Evolutionary conservation across 2,329 filamentous ascomycete species (phyloP).

Genomic region (Dactylellina haptotyla): DNA sequence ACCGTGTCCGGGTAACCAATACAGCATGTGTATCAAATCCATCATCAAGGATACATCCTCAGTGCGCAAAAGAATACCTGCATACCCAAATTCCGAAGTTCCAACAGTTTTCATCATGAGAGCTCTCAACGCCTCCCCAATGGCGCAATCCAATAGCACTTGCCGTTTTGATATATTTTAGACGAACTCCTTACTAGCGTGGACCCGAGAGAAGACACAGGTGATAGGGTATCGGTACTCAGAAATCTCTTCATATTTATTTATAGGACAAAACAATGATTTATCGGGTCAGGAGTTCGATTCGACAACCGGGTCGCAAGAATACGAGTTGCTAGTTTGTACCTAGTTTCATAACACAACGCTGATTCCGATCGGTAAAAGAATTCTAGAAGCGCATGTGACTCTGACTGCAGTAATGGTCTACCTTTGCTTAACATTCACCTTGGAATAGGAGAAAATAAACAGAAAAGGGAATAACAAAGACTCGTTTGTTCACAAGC

Average conservation of each 20-base stretch:
- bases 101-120: constrained; percentile 4
- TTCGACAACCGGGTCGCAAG: constrained; percentile 24
- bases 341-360: constrained; percentile 18
- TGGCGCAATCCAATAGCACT: constrained; percentile 34
- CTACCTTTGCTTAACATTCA: too few relatives aligned
- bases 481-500: constrained; percentile 17
- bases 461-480: too few relatives aligned
- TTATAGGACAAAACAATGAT: constrained; percentile 38
- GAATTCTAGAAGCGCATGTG: constrained; percentile 24
- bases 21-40: constrained; percentile 25
- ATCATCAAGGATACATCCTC: neutral
- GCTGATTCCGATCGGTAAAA: neutral
- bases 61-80: neutral
- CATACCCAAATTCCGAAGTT: neutral
- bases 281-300: constrained; percentile 31
- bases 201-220: constrained; percentile 33
- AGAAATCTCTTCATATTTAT: constrained; percentile 12
- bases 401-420: too few relatives aligned
- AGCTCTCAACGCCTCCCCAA: constrained; percentile 19
- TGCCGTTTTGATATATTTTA: constrained; percentile 18
- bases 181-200: constrained; percentile 21
- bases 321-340: constrained; percentile 43
- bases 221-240: constrained; percentile 43
- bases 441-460: too few relatives aligned
- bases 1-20: constrained; percentile 16